Percentiles rank a stretch among this genome's conserved stretches.
phyloP scores from a whole-genome alignment of 139 green algal genomes.

The Nannochloris sp. region DNA sequence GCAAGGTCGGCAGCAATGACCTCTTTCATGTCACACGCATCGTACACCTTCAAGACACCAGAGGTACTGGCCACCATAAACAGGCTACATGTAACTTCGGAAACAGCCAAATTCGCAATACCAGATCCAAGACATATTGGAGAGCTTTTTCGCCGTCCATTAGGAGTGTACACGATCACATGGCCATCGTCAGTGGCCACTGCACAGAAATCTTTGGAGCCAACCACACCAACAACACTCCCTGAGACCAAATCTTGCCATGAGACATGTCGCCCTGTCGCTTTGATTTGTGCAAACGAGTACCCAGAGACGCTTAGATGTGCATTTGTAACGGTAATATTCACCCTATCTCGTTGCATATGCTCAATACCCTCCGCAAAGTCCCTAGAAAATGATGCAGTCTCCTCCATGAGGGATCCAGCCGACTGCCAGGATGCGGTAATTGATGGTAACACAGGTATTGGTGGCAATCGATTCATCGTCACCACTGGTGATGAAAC shows the following conservation, averaged over 20 bases:
- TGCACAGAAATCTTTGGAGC: constrained; percentile 40
- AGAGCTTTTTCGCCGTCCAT: constrained; percentile 41
- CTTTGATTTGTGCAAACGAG: neutral
- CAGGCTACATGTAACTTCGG: constrained; percentile 10
- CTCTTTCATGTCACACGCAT: constrained; percentile 11
- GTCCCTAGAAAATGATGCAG: neutral
- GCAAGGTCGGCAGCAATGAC: constrained; percentile 19
- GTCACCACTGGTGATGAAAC: too few relatives aligned
- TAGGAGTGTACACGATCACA: constrained; percentile 35
- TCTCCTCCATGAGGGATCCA: neutral
- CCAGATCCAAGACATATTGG: constrained; percentile 39
- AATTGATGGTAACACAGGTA: neutral
- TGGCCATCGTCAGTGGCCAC: constrained; percentile 18
- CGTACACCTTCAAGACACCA: constrained; percentile 27
- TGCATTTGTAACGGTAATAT: neutral
- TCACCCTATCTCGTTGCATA: neutral
- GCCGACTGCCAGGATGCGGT: neutral
- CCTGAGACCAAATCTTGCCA: constrained; percentile 44
- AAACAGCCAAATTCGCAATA: constrained; percentile 25
- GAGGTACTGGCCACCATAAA: constrained; percentile 32
- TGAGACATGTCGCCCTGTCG: neutral
- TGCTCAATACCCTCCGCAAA: constrained; percentile 1
- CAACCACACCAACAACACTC: constrained; percentile 25
- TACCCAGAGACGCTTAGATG: neutral
- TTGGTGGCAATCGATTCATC: neutral